Evolutionary conservation across 2,329 filamentous ascomycete species (phyloP), one percentile per base, ranked within the genome.

Genomic region (Penicillium glabrum): DNA sequence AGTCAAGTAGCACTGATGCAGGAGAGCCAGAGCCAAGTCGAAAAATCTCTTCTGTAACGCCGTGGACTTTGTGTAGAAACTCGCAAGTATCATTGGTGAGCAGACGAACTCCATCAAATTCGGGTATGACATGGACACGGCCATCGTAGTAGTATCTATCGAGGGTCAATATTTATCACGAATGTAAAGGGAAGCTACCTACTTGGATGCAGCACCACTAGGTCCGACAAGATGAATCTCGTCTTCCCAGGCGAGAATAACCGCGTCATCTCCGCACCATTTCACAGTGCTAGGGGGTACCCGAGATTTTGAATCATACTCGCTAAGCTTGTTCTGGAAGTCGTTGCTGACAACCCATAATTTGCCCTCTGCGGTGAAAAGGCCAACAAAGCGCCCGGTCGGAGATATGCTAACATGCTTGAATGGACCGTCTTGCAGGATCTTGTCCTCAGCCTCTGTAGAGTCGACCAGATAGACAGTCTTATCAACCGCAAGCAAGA

Each of bases 201-300:
- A 83, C 74, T 83, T 87, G 29, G 83, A 86, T 5, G 89, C 87
- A 10, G 89, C 85, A 44, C 91, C 91, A 37, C 88, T 89, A 0
- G 92, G 91, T 0, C 93, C 95, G 58, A 99, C 89, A 27, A 99
- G 83, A 69, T 97, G 95, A 4, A 99, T 88, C 73, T 99, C 95
- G 69, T 99, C 95, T 70, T 98, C 95, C 95, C 95, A 99, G 0
- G 93, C 93, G 66, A 99, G 86, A 27, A 96, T 86, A 3, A 95
- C 89, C 14, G 93, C 91, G 74, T 98, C 93, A 67, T 95, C 93
- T 5, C 95, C 95, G 73, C 95, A 99, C 95, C 95, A 99, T 67
- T 95, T 89, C 59, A 99, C 83, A 61, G 95, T 91, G 66, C 91
- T 89, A 3, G 95, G 95, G 1, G 88, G 83, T 5, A 91, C 96